These are phyloP conservation scores for Dothistroma pini DNA, from an alignment of 2,329 filamentous ascomycete genomes.

Conservation along the genomic window DNA sequence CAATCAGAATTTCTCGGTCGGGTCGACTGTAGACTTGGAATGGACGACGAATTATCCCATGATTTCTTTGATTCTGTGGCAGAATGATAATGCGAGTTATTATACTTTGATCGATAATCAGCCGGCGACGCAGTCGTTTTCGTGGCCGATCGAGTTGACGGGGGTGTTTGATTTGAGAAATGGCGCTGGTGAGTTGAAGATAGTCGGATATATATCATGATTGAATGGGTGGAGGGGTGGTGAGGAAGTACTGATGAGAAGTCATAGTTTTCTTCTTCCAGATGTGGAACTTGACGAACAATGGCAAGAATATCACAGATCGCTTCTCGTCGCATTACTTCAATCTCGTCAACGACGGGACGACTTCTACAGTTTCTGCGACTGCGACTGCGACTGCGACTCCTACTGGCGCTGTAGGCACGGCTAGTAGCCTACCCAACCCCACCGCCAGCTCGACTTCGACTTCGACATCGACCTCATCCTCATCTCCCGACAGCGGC, in stretches of 20 bases:
- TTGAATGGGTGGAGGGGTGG: not conserved
- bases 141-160: constrained; percentile 2
- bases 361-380: not conserved
- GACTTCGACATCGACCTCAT: not conserved
- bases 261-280: constrained; percentile 3
- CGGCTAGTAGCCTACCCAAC: not conserved
- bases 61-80: constrained; percentile 1
- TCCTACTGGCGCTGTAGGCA: not conserved
- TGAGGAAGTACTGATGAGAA: not conserved
- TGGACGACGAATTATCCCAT: constrained; percentile 6
- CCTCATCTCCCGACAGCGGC: not conserved
- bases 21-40: not conserved
- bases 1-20: not conserved
- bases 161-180: not conserved
- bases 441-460: not conserved
- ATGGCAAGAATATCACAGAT: not conserved
- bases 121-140: not conserved
- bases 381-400: not conserved
- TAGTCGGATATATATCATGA: too few relatives aligned
- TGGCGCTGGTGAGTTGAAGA: not conserved
- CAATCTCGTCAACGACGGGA: not conserved
- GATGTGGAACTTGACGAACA: not conserved
- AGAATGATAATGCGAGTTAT: constrained; percentile 4
- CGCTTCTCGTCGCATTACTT: constrained; percentile 6
- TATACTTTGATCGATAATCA: constrained; percentile 6